These are phyloP conservation scores for Lodderomyces oxycetoniae DNA, from an alignment of 1,139 yeast genomes.

Conservation along the genomic window DNA sequence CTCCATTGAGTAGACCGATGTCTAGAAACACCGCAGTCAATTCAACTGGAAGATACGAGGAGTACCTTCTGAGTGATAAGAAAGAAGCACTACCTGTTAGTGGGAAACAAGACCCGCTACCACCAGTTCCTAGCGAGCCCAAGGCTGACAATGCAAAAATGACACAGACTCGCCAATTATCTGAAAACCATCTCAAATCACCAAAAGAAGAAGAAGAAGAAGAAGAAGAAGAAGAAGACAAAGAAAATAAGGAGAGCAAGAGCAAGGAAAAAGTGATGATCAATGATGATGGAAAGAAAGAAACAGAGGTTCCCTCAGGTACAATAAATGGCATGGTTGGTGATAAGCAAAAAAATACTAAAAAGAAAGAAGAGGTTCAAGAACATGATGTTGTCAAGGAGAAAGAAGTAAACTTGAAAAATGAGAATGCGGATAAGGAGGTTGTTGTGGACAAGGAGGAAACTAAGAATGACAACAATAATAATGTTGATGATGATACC, in stretches of 20 bases:
- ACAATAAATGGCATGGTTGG: conserved; percentile 4
- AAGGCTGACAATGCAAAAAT: background rate
- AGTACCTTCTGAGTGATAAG: conserved; percentile 16
- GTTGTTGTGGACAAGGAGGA: background rate
- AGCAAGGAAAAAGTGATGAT: background rate
- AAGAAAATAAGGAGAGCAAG: conserved; percentile 3
- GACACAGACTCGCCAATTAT: no score
- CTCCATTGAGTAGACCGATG: conserved; percentile 19
- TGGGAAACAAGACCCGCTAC: background rate
- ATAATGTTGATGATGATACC: background rate
- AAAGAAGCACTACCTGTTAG: background rate
- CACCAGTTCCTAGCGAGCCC: background rate
- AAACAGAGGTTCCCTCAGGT: background rate
- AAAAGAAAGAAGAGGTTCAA: conserved; percentile 3
- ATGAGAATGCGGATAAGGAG: background rate
- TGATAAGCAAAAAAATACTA: conserved; percentile 5
- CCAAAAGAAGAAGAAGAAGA: conserved; percentile 1
- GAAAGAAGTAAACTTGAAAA: conserved; percentile 4
- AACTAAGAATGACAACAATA: background rate
- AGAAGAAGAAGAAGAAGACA: conserved; percentile 1
- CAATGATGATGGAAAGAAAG: conserved; percentile 3
- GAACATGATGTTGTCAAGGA: conserved; percentile 1
- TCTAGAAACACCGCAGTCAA: conserved; percentile 16
- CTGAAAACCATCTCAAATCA: background rate
- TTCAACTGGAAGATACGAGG: conserved; percentile 25